A percentile compares a stretch with the other conserved stretches of the same genome.
Evolutionary conservation across 192 early-diverging fungal genomes (phyloP).

Genomic region (Coemansia sp.): DNA sequence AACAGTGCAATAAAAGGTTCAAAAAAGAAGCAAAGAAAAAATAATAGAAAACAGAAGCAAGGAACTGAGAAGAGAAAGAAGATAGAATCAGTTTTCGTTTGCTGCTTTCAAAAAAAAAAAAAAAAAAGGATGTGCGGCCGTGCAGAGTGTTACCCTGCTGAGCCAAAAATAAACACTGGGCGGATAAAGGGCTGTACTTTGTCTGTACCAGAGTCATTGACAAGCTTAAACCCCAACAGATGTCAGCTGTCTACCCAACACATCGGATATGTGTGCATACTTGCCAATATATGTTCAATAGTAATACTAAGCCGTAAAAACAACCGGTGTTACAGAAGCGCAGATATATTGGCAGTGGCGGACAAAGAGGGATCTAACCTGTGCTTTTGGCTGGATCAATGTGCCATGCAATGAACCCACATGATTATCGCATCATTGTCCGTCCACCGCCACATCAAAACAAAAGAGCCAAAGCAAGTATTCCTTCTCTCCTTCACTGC

Average conservation of each 20-base stretch:
- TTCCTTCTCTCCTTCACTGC: not conserved
- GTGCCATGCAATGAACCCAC: not conserved
- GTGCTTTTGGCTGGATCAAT: not conserved
- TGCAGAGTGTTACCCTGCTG: not conserved
- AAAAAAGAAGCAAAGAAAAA: not conserved
- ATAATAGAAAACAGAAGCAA: constrained; percentile 4
- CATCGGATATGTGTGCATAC: not conserved
- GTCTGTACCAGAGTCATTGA: not conserved
- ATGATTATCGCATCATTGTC: not conserved
- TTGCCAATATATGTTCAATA: too few relatives aligned
- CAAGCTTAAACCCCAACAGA: not conserved
- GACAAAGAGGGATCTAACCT: not conserved
- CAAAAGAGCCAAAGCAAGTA: not conserved
- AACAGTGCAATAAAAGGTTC: not conserved
- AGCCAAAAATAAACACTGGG: not conserved
- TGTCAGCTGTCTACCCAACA: not conserved
- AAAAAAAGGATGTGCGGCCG: not conserved
- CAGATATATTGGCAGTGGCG: too few relatives aligned
- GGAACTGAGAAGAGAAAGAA: constrained; percentile 4
- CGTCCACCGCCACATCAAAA: not conserved
- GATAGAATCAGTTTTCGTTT: constrained; percentile 2
- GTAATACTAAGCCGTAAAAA: too few relatives aligned
- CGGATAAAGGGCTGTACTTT: not conserved
- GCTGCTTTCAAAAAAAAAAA: too few relatives aligned
- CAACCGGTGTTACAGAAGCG: too few relatives aligned